phyloP scores from a whole-genome alignment of 176 grass and related monocot species.

The Saccharum officinarum region DNA sequence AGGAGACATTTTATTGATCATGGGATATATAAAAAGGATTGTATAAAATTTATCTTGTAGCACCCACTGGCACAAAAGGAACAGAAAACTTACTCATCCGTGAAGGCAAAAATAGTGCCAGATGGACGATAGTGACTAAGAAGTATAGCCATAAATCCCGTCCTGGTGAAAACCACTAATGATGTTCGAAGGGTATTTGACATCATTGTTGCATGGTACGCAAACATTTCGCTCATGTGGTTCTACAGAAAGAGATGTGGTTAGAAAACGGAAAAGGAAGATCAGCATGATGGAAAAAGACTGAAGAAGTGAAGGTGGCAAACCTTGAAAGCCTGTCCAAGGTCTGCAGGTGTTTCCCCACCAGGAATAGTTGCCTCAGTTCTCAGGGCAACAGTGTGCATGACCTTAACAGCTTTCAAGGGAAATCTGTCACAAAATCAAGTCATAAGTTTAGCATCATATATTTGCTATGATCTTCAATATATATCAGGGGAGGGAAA shows the following conservation, averaged over 20 bases:
- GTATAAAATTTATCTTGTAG: background rate
- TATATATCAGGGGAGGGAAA: background rate
- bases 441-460: background rate
- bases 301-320: background rate
- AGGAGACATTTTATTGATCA: background rate
- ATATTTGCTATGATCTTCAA: background rate
- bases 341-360: conserved; percentile 66
- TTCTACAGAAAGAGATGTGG: conserved; percentile 45
- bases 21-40: background rate
- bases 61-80: background rate
- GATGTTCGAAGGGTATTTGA: conserved; percentile 92
- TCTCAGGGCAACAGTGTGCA: conserved; percentile 92
- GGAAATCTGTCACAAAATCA: conserved; percentile 63
- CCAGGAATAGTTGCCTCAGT: conserved; percentile 83
- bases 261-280: conserved; percentile 9
- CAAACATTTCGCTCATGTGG: conserved; percentile 99
- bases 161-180: conserved; percentile 97
- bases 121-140: conserved; percentile 92
- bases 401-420: conserved; percentile 99
- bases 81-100: conserved; percentile 70
- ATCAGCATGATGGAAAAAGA: conserved; percentile 17
- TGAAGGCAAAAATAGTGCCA: conserved; percentile 99
- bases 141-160: conserved; percentile 93
- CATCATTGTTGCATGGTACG: conserved; percentile 98
- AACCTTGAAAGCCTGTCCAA: conserved; percentile 91